These are phyloP conservation scores for Tolypocladium inflatum DNA, from an alignment of 2,329 filamentous ascomycete genomes.

Conservation along the genomic window DNA sequence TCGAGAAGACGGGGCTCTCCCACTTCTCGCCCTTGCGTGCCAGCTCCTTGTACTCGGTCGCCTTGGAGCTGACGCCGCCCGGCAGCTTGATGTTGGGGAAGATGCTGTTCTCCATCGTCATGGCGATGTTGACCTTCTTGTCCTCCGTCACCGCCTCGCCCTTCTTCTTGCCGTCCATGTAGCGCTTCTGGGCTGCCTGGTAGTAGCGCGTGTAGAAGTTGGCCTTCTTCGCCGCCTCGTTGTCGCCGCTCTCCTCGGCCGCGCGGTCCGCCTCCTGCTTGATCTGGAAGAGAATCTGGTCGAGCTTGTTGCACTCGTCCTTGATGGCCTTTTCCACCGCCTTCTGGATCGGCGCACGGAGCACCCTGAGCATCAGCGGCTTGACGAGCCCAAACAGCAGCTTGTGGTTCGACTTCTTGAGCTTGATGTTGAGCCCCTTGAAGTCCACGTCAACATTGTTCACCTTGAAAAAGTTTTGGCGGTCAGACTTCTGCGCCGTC, in stretches of 20 bases:
- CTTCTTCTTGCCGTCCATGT: constrained; percentile 72
- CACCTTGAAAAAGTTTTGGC: constrained; percentile 85
- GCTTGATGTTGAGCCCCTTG: constrained; percentile 74
- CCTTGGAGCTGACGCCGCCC: constrained; percentile 78
- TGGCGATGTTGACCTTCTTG: constrained; percentile 52
- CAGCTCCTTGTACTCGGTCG: constrained; percentile 84
- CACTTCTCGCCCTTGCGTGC: constrained; percentile 83
- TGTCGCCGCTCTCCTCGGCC: constrained; percentile 39
- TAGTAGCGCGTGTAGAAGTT: constrained; percentile 86
- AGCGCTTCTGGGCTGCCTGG: constrained; percentile 61
- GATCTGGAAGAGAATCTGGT: constrained; percentile 63
- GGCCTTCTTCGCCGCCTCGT: constrained; percentile 59
- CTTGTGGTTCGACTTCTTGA: constrained; percentile 95
- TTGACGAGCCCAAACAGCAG: constrained; percentile 79
- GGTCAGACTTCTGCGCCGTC: constrained; percentile 65
- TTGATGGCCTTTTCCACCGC: constrained; percentile 83
- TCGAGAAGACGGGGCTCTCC: constrained; percentile 89
- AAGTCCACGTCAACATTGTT: constrained; percentile 80
- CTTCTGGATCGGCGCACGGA: constrained; percentile 79
- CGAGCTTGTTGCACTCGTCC: constrained; percentile 68
- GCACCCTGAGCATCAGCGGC: constrained; percentile 72
- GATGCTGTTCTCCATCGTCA: constrained; percentile 70
- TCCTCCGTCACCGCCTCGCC: constrained; percentile 50
- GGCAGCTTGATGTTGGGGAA: constrained; percentile 84
- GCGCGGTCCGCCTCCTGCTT: constrained; percentile 76